Evolutionary conservation across 805 yeast species (phyloP).

Genomic region (Zygosaccharomyces siamensis): DNA sequence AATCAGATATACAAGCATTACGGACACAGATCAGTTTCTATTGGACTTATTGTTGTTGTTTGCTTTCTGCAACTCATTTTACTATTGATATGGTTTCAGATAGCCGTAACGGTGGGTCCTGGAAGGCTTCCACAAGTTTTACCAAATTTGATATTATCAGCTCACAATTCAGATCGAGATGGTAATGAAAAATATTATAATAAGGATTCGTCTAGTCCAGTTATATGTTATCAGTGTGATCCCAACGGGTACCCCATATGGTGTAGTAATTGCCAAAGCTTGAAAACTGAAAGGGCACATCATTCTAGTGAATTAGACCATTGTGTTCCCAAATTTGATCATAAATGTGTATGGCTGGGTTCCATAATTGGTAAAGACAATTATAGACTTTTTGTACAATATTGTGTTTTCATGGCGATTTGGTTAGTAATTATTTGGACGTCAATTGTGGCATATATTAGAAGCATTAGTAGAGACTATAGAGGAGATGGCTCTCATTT

Average conservation of each 20-base stretch:
- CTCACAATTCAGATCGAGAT: not conserved
- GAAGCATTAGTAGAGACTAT: conserved; percentile 17
- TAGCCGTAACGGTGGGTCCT: conserved; percentile 22
- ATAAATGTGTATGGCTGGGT: conserved; percentile 78
- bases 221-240: conserved; percentile 63
- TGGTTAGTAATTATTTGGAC: conserved; percentile 40
- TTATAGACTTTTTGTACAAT: conserved; percentile 54
- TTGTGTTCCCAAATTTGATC: conserved; percentile 78
- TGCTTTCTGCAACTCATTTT: conserved; percentile 14
- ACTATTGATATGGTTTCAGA: conserved; percentile 21
- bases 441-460: conserved; percentile 36
- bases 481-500: conserved; percentile 24
- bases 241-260: conserved; percentile 69
- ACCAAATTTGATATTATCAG: conserved; percentile 21
- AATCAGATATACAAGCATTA: conserved; percentile 16
- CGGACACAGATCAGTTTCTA: conserved; percentile 16
- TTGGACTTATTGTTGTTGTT: conserved; percentile 22
- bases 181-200: not conserved
- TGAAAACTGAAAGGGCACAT: conserved; percentile 64
- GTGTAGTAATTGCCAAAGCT: conserved; percentile 62
- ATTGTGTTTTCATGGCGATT: conserved; percentile 37
- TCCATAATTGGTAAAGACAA: conserved; percentile 64
- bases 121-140: conserved; percentile 27
- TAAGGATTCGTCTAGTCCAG: conserved; percentile 40
- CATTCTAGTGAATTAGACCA: conserved; percentile 53